Conservation (phyloP, 805 yeast species). For the Yarrowia phangngaensis region DNA sequence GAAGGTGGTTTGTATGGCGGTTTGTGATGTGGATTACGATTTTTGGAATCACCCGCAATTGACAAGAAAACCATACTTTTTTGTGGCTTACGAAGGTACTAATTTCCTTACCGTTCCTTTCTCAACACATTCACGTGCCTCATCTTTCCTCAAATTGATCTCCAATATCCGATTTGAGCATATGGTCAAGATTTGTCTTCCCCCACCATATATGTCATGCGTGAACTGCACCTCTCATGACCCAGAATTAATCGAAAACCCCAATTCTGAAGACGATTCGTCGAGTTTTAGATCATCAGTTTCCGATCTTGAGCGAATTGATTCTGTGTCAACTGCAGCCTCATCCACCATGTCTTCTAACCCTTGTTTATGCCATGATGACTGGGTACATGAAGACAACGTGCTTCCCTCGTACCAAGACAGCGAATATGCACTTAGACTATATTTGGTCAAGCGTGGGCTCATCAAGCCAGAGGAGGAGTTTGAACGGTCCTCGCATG, state of each 20-base stretch:
- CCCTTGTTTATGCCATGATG: constrained; percentile 25
- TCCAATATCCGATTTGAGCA: constrained; percentile 39
- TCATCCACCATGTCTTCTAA: constrained; percentile 10
- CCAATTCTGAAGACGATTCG: too few relatives aligned
- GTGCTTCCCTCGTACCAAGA: constrained; percentile 32
- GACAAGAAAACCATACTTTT: constrained; percentile 27
- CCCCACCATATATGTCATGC: constrained; percentile 34
- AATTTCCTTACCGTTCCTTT: constrained; percentile 35
- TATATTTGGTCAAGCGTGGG: constrained; percentile 25
- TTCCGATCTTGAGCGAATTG: constrained; percentile 12
- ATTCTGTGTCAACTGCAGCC: constrained; percentile 11
- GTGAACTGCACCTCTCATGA: not conserved
- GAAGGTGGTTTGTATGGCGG: constrained; percentile 30
- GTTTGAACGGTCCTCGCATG: constrained; percentile 9
- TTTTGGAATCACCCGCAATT: constrained; percentile 19
- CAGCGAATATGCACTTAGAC: constrained; percentile 31
- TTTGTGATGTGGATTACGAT: constrained; percentile 20
- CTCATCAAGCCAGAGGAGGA: constrained; percentile 8
- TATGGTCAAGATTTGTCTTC: constrained; percentile 35
- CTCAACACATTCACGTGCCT: constrained; percentile 32
- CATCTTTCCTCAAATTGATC: constrained; percentile 34
- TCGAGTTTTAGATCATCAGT: constrained; percentile 12
- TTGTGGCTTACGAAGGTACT: constrained; percentile 30
- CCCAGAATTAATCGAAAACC: too few relatives aligned
- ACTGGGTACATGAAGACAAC: constrained; percentile 31